Conservation (phyloP, 192 early-diverging fungal species). For the Backusella tuberculispora region DNA sequence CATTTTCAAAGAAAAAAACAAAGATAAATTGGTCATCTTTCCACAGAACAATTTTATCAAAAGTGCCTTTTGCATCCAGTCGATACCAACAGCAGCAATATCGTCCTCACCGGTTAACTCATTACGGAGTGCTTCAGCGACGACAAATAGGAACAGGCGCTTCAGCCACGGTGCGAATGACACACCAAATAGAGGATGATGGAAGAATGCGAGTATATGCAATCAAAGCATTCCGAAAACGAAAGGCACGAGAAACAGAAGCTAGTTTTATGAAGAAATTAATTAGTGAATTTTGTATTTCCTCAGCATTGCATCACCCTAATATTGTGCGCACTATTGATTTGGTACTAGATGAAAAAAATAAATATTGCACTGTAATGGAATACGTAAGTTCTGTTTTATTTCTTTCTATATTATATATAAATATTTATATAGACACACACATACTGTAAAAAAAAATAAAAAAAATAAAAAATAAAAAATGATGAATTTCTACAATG, state of each 20-base stretch:
- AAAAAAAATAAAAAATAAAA: neutral
- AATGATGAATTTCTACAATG: neutral
- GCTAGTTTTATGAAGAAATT: conserved; percentile 96
- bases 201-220: conserved; percentile 70
- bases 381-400: conserved; percentile 51
- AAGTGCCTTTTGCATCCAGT: neutral
- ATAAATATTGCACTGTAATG: conserved; percentile 83
- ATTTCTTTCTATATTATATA: neutral
- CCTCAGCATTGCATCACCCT: conserved; percentile 77
- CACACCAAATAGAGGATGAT: conserved; percentile 12
- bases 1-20: neutral
- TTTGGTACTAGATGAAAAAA: conserved; percentile 89
- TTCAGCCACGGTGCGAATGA: conserved; percentile 85
- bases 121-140: conserved; percentile 17
- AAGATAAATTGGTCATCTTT: neutral
- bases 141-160: conserved; percentile 78
- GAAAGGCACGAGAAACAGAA: conserved; percentile 83
- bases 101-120: conserved; percentile 6
- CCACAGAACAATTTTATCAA: conserved; percentile 5
- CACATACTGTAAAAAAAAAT: neutral
- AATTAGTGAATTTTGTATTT: conserved; percentile 94
- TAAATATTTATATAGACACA: neutral
- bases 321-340: conserved; percentile 95
- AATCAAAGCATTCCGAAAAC: conserved; percentile 89
- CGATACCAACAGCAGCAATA: neutral